Percentiles rank a stretch among this genome's conserved stretches.
These are phyloP conservation scores for Metschnikowia baotianmanensis DNA, from an alignment of 805 yeast genomes.

Conservation along the genomic window DNA sequence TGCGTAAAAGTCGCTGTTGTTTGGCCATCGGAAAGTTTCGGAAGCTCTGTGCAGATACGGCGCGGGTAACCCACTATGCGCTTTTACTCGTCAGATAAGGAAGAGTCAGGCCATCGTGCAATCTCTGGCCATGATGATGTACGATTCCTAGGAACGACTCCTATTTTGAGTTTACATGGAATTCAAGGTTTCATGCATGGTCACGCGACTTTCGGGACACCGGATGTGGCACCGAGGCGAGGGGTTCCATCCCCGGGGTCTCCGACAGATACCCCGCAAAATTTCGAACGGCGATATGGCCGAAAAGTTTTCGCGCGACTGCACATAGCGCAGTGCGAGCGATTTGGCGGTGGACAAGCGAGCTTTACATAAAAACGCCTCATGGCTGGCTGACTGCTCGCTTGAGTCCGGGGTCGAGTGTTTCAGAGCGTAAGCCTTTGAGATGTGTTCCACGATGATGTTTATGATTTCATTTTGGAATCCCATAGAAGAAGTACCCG, in stretches of 20 bases:
- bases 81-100: not conserved
- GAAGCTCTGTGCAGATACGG: not conserved
- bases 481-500: no score
- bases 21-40: not conserved
- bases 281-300: slow-evolving; percentile 3
- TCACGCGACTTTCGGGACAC: not conserved
- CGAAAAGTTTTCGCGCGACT: not conserved
- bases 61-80: not conserved
- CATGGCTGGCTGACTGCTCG: not conserved
- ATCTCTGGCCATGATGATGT: no score
- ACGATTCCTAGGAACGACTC: no score
- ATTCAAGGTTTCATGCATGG: not conserved
- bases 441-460: no score
- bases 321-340: not conserved
- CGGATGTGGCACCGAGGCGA: not conserved
- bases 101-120: no score
- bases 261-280: slow-evolving; percentile 2
- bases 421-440: no score
- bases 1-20: not conserved
- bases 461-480: no score
- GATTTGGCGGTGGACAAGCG: not conserved
- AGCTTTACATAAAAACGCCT: not conserved
- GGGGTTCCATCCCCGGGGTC: not conserved
- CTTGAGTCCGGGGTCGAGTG: no score
- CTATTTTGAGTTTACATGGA: no score